Conservation (phyloP, 805 yeast genomes). For the Suhomyces kilbournensis region DNA sequence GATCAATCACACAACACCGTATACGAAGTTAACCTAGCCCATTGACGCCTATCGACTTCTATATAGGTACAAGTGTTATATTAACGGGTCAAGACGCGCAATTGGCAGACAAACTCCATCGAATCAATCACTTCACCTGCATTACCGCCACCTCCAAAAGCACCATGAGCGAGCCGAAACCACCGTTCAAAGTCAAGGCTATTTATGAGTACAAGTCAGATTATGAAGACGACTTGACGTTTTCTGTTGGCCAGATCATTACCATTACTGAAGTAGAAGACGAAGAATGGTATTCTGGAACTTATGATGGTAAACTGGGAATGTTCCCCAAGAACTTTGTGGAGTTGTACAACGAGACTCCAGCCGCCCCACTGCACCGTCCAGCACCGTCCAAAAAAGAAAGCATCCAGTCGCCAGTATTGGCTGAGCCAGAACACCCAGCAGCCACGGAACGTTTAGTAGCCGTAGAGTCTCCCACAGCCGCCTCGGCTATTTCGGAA, state of each 20-base stretch:
- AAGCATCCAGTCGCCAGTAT: slow-evolving; percentile 4
- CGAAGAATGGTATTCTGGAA: slow-evolving; percentile 88
- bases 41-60: neutral
- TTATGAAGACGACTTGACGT: slow-evolving; percentile 80
- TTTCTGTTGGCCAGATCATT: slow-evolving; percentile 64
- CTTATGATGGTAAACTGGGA: slow-evolving; percentile 62
- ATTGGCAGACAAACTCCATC: neutral
- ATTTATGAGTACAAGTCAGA: slow-evolving; percentile 58
- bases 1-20: neutral
- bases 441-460: neutral
- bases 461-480: neutral
- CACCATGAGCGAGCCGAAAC: slow-evolving; percentile 16
- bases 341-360: slow-evolving; percentile 22
- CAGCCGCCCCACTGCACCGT: slow-evolving; percentile 4
- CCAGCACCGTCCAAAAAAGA: slow-evolving; percentile 4
- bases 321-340: slow-evolving; percentile 90
- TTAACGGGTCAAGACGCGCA: neutral
- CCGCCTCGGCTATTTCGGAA: neutral
- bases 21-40: neutral
- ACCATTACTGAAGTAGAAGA: slow-evolving; percentile 80
- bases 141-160: neutral
- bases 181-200: slow-evolving; percentile 70
- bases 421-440: neutral
- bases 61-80: neutral
- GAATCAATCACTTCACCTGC: neutral